A percentile compares a stretch with the other conserved stretches of the same genome.
These are phyloP conservation scores for Hydnum rufescens DNA, from an alignment of 768 basidiomycete genomes.

Conservation along the genomic window DNA sequence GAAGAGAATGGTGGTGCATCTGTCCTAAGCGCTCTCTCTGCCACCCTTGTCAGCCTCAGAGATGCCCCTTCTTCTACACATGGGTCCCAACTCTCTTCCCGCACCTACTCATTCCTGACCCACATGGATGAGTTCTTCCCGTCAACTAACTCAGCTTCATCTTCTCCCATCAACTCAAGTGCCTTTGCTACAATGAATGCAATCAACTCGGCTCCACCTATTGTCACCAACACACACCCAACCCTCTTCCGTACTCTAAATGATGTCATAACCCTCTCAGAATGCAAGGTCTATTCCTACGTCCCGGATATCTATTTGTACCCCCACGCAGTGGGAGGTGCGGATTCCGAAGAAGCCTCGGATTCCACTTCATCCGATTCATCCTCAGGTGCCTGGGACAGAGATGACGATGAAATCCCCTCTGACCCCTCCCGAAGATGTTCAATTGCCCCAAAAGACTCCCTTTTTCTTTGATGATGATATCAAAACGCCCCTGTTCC, in stretches of 20 bases:
- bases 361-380: conserved; percentile 8
- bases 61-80: conserved; percentile 26
- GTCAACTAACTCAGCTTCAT: conserved; percentile 18
- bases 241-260: conserved; percentile 71
- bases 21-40: conserved; percentile 71
- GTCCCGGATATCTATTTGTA: conserved; percentile 84
- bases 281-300: conserved; percentile 93
- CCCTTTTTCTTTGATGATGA: conserved; percentile 33
- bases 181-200: too few relatives aligned
- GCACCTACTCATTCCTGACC: conserved; percentile 71
- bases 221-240: conserved; percentile 58
- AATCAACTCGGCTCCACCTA: background rate
- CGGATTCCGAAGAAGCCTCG: conserved; percentile 17
- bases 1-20: conserved; percentile 41
- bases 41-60: conserved; percentile 50
- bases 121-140: conserved; percentile 48
- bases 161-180: background rate
- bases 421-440: conserved; percentile 31
- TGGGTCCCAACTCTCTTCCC: conserved; percentile 38
- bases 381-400: conserved; percentile 21
- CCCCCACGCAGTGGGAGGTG: conserved; percentile 54
- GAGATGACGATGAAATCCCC: conserved; percentile 37
- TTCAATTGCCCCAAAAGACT: conserved; percentile 40
- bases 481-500: conserved; percentile 17
- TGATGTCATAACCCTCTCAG: conserved; percentile 71